Evolutionary conservation across 169 alveolate genomes (phyloP), one percentile per base, ranked within the genome.

Genomic region (Eimeria acervulina): DNA sequence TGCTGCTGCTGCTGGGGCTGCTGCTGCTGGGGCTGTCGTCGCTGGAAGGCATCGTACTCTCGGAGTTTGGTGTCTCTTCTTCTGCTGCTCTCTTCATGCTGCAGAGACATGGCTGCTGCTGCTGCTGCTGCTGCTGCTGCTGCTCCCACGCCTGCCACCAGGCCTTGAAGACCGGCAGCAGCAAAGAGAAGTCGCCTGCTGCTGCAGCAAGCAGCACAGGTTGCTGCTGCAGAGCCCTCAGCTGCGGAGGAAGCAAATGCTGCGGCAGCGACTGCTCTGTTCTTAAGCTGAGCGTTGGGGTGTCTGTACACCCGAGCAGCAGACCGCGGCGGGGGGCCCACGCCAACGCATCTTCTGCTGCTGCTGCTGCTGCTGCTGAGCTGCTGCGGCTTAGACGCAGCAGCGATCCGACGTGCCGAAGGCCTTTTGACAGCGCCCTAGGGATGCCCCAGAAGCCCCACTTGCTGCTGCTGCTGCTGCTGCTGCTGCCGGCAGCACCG

Each of bases 91-190:
- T 28, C 28, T 33, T 38, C 87, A 23, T 28, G 87, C 87, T 76
- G 87, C 87, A 76, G 61, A 8, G 87, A 36, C 87, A 76, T 55
- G 33, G 59, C 42, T 68, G 80, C 80, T 68, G 80, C 80, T 68
- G 80, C 87, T 76, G 87, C 59, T 76, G 87, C 87, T 76, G 87
- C 87, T 76, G 87, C 59, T 76, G 55, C 81, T 70, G 81, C 81
- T 70, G 38, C 44, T 70, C 44, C 87, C 87, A 76, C 36, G 87
- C 13, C 31, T 38, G 31, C 87, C 87, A 76, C 87, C 87, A 76
- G 59, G 59, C 87, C 33, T 33, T 38, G 59, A 38, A 76, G 33
- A 76, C 19, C 21, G 87, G 87, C 87, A 76, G 87, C 87, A 76
- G 55, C 87, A 76, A 8, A 28, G 87, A 76, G 31, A 76, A 76